Conservation (phyloP, 257 asterid species). For the Anisodus acutangulus region DNA sequence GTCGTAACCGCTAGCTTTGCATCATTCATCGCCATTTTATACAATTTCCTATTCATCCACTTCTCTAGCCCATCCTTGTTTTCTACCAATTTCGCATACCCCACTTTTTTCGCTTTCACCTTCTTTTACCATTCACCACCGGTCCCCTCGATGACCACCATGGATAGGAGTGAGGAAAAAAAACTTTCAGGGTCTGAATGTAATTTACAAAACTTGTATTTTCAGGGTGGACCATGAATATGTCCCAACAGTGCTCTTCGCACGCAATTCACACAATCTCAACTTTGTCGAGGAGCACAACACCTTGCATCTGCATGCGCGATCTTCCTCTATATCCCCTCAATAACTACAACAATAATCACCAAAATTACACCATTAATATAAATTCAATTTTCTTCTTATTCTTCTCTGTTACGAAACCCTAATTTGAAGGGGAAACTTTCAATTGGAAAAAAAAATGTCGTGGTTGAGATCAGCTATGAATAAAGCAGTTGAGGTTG, state of each 20-base stretch:
- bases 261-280: slow-evolving; percentile 11
- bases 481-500: slow-evolving; percentile 98
- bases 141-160: too few relatives aligned
- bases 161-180: too few relatives aligned
- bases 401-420: not conserved
- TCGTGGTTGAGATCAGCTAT: slow-evolving; percentile 97
- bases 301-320: slow-evolving; percentile 12
- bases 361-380: not conserved
- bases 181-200: not conserved
- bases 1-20: too few relatives aligned
- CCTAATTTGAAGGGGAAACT: slow-evolving; percentile 20
- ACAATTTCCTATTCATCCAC: too few relatives aligned
- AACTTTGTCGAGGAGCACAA: not conserved
- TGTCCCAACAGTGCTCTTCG: not conserved
- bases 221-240: slow-evolving; percentile 11
- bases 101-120: too few relatives aligned
- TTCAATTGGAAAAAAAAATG: slow-evolving; percentile 45
- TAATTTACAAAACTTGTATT: not conserved
- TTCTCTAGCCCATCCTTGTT: too few relatives aligned
- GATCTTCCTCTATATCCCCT: not conserved
- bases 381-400: not conserved
- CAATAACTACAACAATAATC: not conserved
- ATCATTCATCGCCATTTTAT: too few relatives aligned
- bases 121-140: too few relatives aligned
- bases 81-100: too few relatives aligned